A percentile compares a stretch with the other conserved stretches of the same genome.
Evolutionary conservation across 768 basidiomycete species (phyloP).

Genomic region (Cystoderma amianthinum): DNA sequence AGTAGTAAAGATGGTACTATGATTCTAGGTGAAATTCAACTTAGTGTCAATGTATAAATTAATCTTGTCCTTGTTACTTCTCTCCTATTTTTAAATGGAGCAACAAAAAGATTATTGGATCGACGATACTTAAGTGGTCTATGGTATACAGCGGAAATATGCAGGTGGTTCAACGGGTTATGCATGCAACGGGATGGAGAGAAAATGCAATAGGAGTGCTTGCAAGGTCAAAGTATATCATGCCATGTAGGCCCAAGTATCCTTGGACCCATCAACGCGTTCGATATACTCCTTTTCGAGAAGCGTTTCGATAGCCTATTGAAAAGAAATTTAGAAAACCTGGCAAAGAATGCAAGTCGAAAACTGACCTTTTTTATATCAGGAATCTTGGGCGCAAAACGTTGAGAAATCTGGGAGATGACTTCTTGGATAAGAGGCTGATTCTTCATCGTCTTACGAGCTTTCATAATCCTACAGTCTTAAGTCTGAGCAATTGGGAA

Average conservation of each 20-base stretch:
- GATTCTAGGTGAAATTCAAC: constrained; percentile 88
- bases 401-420: constrained; percentile 79
- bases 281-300: constrained; percentile 98
- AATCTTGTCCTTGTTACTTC: background rate
- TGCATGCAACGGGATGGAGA: constrained; percentile 2
- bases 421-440: constrained; percentile 86
- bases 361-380: constrained; percentile 92
- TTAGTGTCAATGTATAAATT: constrained; percentile 38
- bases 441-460: constrained; percentile 93
- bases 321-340: too few species aligned
- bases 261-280: constrained; percentile 84
- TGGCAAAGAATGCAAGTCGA: too few species aligned
- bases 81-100: too few species aligned
- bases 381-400: constrained; percentile 89
- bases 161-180: constrained; percentile 4
- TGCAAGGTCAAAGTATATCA: constrained; percentile 21
- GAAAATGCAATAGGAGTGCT: constrained; percentile 2
- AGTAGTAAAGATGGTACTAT: constrained; percentile 91
- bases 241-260: constrained; percentile 79
- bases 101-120: too few species aligned
- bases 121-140: too few species aligned
- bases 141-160: constrained; percentile 3
- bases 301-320: constrained; percentile 83
- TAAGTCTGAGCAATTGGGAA: constrained; percentile 2
- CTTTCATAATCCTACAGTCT: constrained; percentile 90